Evolutionary conservation across 2,329 filamentous ascomycete genomes (phyloP).

Genomic region (Epichloe aotearoae): DNA sequence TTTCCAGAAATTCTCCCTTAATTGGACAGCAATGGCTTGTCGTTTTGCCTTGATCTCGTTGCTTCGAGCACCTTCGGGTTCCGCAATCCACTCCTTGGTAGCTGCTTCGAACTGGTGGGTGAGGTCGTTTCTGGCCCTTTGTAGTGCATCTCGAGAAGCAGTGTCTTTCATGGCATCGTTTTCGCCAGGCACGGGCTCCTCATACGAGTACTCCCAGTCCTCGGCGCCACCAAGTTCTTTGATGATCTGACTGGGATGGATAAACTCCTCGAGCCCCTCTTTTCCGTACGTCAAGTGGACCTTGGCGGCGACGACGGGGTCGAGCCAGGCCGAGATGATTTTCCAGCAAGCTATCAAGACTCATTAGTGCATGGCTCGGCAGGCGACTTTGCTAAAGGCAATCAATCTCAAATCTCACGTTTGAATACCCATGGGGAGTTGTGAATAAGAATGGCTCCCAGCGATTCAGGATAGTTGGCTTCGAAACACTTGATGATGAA

Average conservation of each 20-base stretch:
- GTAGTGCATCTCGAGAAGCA: conserved; percentile 32
- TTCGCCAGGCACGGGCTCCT: conserved; percentile 46
- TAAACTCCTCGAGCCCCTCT: conserved; percentile 48
- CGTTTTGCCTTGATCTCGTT: conserved; percentile 23
- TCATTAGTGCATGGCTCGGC: not conserved
- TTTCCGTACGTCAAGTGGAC: conserved; percentile 54
- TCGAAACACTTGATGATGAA: conserved; percentile 73
- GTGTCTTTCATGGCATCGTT: conserved; percentile 38
- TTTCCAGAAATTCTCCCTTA: conserved; percentile 55
- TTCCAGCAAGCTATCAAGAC: conserved; percentile 28
- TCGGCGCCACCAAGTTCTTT: conserved; percentile 47
- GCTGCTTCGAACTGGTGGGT: conserved; percentile 42
- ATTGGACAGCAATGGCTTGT: conserved; percentile 31
- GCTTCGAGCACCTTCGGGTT: conserved; percentile 14
- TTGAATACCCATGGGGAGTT: conserved; percentile 63
- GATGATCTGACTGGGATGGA: conserved; percentile 48
- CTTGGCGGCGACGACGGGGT: conserved; percentile 61
- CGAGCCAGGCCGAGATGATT: conserved; percentile 63
- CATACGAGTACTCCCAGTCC: conserved; percentile 51
- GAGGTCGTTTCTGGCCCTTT: conserved; percentile 37
- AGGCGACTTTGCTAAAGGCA: no score
- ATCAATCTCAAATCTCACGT: conserved; percentile 10
- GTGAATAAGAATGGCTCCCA: conserved; percentile 59
- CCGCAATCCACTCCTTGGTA: conserved; percentile 45
- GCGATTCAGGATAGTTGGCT: conserved; percentile 63